Conservation (phyloP, 2,329 filamentous ascomycete genomes). For the Fusarium fujikuroi region DNA sequence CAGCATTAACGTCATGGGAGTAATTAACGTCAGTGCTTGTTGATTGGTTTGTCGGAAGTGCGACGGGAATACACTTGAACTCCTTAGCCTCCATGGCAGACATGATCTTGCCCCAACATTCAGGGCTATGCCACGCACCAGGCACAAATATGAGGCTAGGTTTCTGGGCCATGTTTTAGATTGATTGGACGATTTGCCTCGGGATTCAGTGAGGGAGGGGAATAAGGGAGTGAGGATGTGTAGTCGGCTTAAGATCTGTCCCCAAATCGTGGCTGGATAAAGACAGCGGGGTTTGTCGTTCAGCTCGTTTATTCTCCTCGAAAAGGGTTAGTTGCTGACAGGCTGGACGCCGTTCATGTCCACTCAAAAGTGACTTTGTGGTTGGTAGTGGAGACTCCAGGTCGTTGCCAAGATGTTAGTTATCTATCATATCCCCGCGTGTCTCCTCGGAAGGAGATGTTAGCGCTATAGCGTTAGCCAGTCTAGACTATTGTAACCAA, state of each 20-base stretch:
- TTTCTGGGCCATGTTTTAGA: constrained; percentile 34
- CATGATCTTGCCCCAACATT: constrained; percentile 51
- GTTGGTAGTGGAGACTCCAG: neutral
- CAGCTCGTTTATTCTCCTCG: constrained; percentile 36
- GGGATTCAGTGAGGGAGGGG: neutral
- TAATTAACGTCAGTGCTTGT: constrained; percentile 51
- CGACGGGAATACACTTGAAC: constrained; percentile 49
- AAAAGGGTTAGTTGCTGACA: constrained; percentile 32
- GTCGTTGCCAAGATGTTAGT: neutral
- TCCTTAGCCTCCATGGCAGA: constrained; percentile 48
- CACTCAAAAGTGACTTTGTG: neutral
- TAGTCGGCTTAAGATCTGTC: neutral
- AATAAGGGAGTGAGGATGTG: neutral
- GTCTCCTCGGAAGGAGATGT: accelerated
- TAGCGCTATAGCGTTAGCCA: neutral
- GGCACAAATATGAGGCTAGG: constrained; percentile 57
- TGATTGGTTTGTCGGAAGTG: constrained; percentile 52
- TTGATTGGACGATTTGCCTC: neutral
- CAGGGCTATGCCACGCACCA: constrained; percentile 59
- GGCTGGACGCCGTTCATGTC: neutral
- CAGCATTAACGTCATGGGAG: constrained; percentile 55
- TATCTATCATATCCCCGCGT: accelerated
- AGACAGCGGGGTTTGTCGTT: constrained; percentile 5
- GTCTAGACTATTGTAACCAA: neutral
- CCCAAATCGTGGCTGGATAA: neutral